Conservation (phyloP, 2,329 filamentous ascomycete genomes). For the Chaetomium sp. region DNA sequence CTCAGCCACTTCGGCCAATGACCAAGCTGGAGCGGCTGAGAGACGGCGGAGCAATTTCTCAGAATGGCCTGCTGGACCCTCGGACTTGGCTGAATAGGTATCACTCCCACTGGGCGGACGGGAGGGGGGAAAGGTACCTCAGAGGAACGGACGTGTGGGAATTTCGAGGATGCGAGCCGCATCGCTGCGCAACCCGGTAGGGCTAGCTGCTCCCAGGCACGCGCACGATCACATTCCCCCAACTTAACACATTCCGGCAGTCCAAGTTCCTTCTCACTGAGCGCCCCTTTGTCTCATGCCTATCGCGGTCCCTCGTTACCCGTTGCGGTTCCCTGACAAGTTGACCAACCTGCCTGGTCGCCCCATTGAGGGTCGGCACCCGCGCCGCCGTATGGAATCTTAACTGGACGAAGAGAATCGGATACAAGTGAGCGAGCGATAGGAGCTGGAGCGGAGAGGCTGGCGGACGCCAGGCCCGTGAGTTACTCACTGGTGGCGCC, state of each 20-base stretch:
- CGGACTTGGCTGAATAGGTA: neutral
- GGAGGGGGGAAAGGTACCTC: neutral
- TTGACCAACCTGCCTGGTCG: neutral
- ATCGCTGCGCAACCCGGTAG: slow-evolving; percentile 9
- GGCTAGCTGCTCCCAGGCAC: slow-evolving; percentile 6
- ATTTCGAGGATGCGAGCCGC: slow-evolving; percentile 7
- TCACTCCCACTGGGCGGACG: neutral
- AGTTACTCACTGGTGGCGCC: slow-evolving; percentile 8
- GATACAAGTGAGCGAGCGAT: neutral
- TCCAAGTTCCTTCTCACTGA: neutral
- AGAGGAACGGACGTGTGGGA: neutral
- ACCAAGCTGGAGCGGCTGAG: slow-evolving; percentile 15
- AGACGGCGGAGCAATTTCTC: neutral
- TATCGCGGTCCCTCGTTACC: neutral
- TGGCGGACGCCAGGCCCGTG: neutral
- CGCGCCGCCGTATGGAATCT: neutral
- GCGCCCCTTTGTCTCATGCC: neutral
- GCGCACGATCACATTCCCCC: neutral
- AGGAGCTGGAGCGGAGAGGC: neutral
- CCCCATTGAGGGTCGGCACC: slow-evolving; percentile 7
- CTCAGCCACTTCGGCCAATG: slow-evolving; percentile 16
- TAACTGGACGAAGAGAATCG: neutral
- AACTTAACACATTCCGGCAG: neutral
- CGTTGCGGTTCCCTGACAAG: neutral
- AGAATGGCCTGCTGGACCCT: neutral